A percentile compares a stretch with the other conserved stretches of the same genome.
phyloP scores from a whole-genome alignment of 2,329 filamentous ascomycete genomes.

The Zarea fungicola region DNA sequence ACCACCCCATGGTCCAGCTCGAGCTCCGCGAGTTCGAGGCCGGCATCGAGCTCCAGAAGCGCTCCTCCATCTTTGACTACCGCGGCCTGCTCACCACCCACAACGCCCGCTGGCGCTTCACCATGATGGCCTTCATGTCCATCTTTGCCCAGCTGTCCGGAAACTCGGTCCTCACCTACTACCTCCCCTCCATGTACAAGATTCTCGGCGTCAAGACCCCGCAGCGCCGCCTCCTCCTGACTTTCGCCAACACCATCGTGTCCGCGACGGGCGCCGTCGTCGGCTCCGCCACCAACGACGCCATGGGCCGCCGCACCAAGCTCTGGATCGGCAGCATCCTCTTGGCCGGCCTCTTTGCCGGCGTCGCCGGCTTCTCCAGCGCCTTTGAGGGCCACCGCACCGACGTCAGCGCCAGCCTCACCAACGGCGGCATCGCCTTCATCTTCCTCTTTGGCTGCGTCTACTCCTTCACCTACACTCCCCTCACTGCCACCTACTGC shows the following conservation, averaged over 20 bases:
- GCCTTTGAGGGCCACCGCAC: constrained; percentile 32
- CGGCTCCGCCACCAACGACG: constrained; percentile 27
- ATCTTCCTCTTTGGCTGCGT: constrained; percentile 49
- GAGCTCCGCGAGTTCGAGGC: constrained; percentile 36
- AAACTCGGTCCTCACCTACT: constrained; percentile 45
- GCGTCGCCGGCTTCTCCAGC: constrained; percentile 41
- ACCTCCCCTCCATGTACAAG: constrained; percentile 49
- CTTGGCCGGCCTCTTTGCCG: constrained; percentile 39
- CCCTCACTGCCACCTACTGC: constrained; percentile 34
- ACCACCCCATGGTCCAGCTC: constrained; percentile 33
- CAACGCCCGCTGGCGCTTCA: constrained; percentile 44
- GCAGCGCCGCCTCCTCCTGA: constrained; percentile 41
- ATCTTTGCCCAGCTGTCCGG: constrained; percentile 51
- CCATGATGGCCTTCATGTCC: constrained; percentile 46
- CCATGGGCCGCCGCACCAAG: constrained; percentile 33
- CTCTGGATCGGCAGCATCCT: constrained; percentile 47
- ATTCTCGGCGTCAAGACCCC: constrained; percentile 49
- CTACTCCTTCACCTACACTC: constrained; percentile 48
- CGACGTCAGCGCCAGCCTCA: constrained; percentile 28
- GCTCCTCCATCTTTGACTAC: constrained; percentile 49
- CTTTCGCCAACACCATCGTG: constrained; percentile 42
- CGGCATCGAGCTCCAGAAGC: constrained; percentile 34
- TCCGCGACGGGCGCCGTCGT: constrained; percentile 37
- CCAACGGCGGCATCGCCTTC: constrained; percentile 43
- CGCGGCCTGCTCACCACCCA: constrained; percentile 44